Evolutionary conservation across 352 stramenopile species (phyloP).

Genomic region (Pythium scleroteichum): DNA sequence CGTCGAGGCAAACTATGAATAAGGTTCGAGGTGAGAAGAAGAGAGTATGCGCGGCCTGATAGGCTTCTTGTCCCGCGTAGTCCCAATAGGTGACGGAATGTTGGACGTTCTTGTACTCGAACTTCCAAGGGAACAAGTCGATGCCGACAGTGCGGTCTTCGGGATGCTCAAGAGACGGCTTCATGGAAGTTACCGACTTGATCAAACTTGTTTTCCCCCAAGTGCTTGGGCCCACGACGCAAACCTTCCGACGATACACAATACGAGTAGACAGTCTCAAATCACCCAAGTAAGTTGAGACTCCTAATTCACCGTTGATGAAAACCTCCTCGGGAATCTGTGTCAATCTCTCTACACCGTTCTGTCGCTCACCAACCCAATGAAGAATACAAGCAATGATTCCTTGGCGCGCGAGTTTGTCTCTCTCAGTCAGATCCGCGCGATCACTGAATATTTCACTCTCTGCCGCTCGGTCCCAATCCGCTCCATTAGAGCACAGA

Average conservation of each 20-base stretch:
- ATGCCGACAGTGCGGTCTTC: slow-evolving; percentile 30
- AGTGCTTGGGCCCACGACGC: slow-evolving; percentile 26
- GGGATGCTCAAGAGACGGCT: slow-evolving; percentile 8
- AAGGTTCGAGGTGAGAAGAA: slow-evolving; percentile 10
- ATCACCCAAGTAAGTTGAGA: too few relatives aligned
- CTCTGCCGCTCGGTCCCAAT: too few relatives aligned
- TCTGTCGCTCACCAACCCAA: too few relatives aligned
- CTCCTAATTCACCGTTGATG: too few relatives aligned
- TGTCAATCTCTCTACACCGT: too few relatives aligned
- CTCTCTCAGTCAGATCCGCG: too few relatives aligned
- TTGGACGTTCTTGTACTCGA: neutral
- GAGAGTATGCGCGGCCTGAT: slow-evolving; percentile 9
- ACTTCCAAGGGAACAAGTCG: slow-evolving; percentile 28
- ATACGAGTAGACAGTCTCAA: neutral
- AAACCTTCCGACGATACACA: slow-evolving; percentile 22
- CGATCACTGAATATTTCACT: too few relatives aligned
- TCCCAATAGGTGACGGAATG: slow-evolving; percentile 13
- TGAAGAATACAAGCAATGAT: too few relatives aligned
- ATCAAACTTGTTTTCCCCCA: slow-evolving; percentile 37
- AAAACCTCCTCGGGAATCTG: too few relatives aligned
- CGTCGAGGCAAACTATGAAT: slow-evolving; percentile 6
- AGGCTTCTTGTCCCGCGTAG: slow-evolving; percentile 7
- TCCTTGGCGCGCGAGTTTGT: too few relatives aligned
- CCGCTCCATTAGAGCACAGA: too few relatives aligned
- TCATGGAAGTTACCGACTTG: slow-evolving; percentile 20